Evolutionary conservation across 2,329 filamentous ascomycete species (phyloP), one percentile per base, ranked within the genome.

Genomic region (Pseudocercospora eumusae): DNA sequence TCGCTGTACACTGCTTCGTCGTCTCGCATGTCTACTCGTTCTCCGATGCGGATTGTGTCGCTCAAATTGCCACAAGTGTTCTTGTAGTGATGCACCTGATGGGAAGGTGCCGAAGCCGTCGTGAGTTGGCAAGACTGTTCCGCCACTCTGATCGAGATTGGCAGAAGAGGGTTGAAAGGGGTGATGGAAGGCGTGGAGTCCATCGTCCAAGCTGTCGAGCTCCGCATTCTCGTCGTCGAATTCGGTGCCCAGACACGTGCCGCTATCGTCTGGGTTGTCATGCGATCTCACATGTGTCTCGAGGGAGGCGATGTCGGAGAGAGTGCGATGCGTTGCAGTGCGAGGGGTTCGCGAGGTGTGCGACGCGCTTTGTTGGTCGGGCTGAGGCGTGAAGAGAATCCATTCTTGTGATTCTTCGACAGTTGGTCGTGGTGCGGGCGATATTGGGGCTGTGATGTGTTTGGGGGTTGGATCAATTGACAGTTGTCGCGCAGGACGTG

Each of bases 201-300:
- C 93, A 73, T 93, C 93, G 74, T 98, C 93, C 44, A 98, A 82
- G 73, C 92, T 96, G 75, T 99, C 95, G 49, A 98, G 82, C 74
- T 98, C 93, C 25, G 83, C 86, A 15, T 54, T 54, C 59, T 88
- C 86, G 21, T 82, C 81, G 42, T 81, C 75, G 25, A 66, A 64
- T 11, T 77, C 79, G 4, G 76, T 80, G 13, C 76, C 79, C 50
- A 77, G 74, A 64, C 75, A 77, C 7, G 77, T 79, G 11, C 78
- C 77, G 20, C 70, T 73, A 49, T 76, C 74, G 45, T 79, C 78
- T 76, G 77, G 52, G 80, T 81, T 64, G 18, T 60, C 60, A 42
- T 77, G 74, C 25, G 88, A 90, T 64, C 84, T 84, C 5, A 86
- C 85, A 45, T 84, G 82, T 1, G 88, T 90, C 63, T 89, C 85